Evolutionary conservation across 768 basidiomycete genomes (phyloP).

Genomic region (Tubosaeta brunneosetosa): DNA sequence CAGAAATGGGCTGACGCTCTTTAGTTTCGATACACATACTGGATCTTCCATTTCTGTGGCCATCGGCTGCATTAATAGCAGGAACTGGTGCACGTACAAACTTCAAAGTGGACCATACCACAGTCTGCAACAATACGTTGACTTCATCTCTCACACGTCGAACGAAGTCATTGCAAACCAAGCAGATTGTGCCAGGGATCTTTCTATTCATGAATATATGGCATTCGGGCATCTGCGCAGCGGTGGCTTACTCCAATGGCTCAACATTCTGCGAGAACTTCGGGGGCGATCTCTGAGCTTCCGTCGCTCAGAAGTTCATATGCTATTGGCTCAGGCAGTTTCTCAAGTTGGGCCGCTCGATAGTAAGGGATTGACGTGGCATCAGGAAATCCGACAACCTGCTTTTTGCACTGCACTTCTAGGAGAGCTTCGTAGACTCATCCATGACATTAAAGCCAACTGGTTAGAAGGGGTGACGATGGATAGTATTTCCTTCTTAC

Average conservation of each 20-base stretch:
- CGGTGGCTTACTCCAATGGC: constrained; percentile 44
- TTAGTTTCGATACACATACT: constrained; percentile 24
- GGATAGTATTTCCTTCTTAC: constrained; percentile 30
- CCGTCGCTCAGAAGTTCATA: constrained; percentile 35
- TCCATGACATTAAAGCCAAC: constrained; percentile 34
- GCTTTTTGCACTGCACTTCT: constrained; percentile 34
- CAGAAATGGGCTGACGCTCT: no score
- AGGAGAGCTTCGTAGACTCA: constrained; percentile 28
- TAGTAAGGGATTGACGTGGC: constrained; percentile 31
- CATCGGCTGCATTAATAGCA: no score
- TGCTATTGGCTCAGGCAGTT: constrained; percentile 39
- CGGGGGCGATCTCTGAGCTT: constrained; percentile 35
- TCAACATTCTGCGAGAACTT: constrained; percentile 44
- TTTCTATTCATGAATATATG: constrained; percentile 42
- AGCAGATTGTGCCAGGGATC: constrained; percentile 32
- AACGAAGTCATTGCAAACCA: constrained; percentile 44
- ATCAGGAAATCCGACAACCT: constrained; percentile 29
- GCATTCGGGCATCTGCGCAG: constrained; percentile 42
- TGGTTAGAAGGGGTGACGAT: constrained; percentile 36
- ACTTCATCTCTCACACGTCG: constrained; percentile 32
- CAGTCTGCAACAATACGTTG: constrained; percentile 33
- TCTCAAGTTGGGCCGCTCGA: constrained; percentile 37
- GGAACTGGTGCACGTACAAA: constrained; percentile 29
- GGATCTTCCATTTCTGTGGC: constrained; percentile 14
- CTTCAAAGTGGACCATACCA: constrained; percentile 33